These are phyloP conservation scores for Podospora bellae-mahoneyi DNA, from an alignment of 495 filamentous ascomycete species.

Conservation along the genomic window DNA sequence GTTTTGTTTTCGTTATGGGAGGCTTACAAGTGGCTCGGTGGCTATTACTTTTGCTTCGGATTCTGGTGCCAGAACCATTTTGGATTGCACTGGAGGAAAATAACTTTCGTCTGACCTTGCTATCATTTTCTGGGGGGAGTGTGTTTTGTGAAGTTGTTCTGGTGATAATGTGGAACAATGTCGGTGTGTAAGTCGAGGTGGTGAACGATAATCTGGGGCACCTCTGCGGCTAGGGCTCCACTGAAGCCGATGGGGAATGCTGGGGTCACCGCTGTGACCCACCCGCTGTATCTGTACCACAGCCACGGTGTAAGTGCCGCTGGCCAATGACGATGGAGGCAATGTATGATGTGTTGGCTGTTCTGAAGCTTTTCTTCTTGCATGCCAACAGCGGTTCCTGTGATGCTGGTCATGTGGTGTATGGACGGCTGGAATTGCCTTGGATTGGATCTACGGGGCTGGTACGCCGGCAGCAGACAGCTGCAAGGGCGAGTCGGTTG, in stretches of 20 bases:
- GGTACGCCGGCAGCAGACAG: background rate
- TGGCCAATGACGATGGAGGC: background rate
- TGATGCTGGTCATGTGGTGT: background rate
- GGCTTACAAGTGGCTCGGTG: conserved; percentile 35
- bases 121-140: background rate
- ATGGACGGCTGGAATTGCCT: background rate
- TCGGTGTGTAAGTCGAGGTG: background rate
- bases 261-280: background rate
- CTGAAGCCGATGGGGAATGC: background rate
- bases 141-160: background rate
- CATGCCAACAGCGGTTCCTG: background rate
- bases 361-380: background rate
- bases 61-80: background rate
- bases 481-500: background rate
- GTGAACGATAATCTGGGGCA: background rate
- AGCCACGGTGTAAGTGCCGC: background rate
- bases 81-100: background rate
- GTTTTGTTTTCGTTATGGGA: background rate
- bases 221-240: background rate
- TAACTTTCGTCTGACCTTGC: background rate
- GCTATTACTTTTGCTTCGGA: conserved; percentile 26
- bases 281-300: background rate
- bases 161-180: background rate
- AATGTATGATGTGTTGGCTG: background rate
- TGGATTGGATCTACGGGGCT: no score